These are phyloP conservation scores for Boletus rubroflammeus DNA, from an alignment of 768 basidiomycete genomes.

Conservation along the genomic window DNA sequence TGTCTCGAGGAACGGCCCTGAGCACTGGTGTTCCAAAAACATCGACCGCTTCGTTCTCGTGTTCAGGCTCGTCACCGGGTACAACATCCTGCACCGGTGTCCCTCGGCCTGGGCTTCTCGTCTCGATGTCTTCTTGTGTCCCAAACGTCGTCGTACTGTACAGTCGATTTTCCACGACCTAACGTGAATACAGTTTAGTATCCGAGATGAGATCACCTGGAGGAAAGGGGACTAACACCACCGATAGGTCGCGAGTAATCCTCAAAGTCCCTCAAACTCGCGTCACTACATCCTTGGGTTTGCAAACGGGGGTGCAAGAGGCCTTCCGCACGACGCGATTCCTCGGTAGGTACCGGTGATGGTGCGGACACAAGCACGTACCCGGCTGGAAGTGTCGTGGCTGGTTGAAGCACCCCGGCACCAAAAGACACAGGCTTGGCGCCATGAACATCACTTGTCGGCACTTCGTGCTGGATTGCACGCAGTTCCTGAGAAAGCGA, in stretches of 20 bases:
- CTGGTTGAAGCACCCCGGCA: not conserved
- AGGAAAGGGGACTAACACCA: constrained; percentile 21
- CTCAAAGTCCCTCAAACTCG: constrained; percentile 32
- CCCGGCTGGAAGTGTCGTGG: not conserved
- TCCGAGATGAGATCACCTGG: not conserved
- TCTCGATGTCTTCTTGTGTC: constrained; percentile 25
- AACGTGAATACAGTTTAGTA: not conserved
- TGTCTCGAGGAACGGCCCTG: constrained; percentile 2
- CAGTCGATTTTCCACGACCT: constrained; percentile 31
- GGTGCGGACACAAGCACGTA: constrained; percentile 7
- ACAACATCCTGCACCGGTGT: constrained; percentile 1
- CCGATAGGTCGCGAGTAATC: constrained; percentile 33
- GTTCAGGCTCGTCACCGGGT: not conserved
- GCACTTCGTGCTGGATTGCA: not conserved
- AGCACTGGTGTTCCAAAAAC: constrained; percentile 8
- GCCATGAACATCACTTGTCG: not conserved
- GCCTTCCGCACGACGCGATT: constrained; percentile 23
- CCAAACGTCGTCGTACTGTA: constrained; percentile 33
- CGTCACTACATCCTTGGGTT: constrained; percentile 20
- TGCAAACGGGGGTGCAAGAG: constrained; percentile 30
- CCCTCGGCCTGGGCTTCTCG: not conserved
- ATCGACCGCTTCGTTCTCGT: constrained; percentile 3
- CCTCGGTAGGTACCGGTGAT: constrained; percentile 29
- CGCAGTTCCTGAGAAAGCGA: not conserved
- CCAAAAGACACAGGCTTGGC: not conserved